Base-by-base conservation (phyloP, 306 rosid species). In the Urtica urens region DNA sequence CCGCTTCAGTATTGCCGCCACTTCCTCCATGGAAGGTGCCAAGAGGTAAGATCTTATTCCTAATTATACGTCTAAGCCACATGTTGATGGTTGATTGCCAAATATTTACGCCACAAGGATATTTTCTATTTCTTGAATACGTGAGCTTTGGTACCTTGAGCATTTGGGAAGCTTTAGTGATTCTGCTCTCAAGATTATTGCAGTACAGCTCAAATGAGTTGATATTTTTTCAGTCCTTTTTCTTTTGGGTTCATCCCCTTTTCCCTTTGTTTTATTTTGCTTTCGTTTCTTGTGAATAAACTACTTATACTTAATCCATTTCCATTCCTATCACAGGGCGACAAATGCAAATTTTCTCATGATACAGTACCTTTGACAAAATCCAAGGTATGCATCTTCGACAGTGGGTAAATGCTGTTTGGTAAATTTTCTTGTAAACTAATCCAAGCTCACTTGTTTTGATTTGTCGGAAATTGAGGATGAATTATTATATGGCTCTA, bases 291-390 rank as follows among this genome's bases (percentile, higher is more conserved):
- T 55, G 40, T 14, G 39, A 31, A 33, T 53, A 27, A 35, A 11
- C 5, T 45, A 11, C 5, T 45, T 8, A 35, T 51, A 23, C 25
- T 25, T 38, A 21, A 27, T 14, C 18, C 4, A 12, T 2, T 21
- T 71, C 44, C 10, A 23, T 60, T 48, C 55, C 43, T 53, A 38
- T 63, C 56, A 43, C 93, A 83, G 95, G 93, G 86, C 45, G 93
- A 78, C 61, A 74, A 76, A 63, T 88, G 97, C 78, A 62, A 72
- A 21, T 88, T 81, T 68, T 84, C 96, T 25, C 96, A 84, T 66
- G 93, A 84, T 56, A 46, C 46, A 1, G 79, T 70, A 52, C 95
- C 95, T 37, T 23, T 34, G 53, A 88, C 86, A 53, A 88, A 84
- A 63, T 81, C 95, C 67, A 65, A 10, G 76, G 97, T 88, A 26